phyloP scores from a whole-genome alignment of 768 basidiomycete species.

The Lactarius hatsudake region DNA sequence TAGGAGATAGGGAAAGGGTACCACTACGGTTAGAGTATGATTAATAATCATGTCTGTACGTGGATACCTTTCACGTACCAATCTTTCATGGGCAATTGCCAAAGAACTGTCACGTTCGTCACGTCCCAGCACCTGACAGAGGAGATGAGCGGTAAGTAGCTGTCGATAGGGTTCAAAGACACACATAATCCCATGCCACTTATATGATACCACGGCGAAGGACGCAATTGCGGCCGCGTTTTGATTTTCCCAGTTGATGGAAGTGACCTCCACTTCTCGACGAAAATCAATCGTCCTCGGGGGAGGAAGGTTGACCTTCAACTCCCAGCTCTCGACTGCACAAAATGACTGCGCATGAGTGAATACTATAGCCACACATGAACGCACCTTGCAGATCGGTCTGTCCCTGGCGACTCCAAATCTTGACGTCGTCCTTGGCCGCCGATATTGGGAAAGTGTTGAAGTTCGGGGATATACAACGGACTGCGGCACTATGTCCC shows the following conservation, averaged over 20 bases:
- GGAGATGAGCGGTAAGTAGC: background rate
- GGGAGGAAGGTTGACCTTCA: background rate
- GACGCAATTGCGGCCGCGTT: background rate
- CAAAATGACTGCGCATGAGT: background rate
- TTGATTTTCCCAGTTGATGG: background rate
- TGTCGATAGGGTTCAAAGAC: background rate
- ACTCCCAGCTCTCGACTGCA: background rate
- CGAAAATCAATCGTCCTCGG: background rate
- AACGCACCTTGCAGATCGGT: background rate
- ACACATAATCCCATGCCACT: background rate
- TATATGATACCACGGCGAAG: background rate
- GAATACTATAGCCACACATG: background rate
- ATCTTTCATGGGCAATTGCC: constrained; percentile 1
- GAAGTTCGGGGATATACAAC: background rate
- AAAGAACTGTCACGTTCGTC: background rate
- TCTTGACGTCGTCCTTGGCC: no score
- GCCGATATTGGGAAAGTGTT: no score
- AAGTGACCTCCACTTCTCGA: background rate
- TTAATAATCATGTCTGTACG: background rate
- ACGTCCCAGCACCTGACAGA: background rate
- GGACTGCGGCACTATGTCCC: background rate
- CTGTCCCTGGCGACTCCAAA: no score
- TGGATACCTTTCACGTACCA: background rate
- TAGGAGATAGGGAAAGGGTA: background rate
- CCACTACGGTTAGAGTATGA: background rate